Percentiles rank a stretch among this genome's conserved stretches.
phyloP scores from a whole-genome alignment of 805 yeast genomes.

The Hanseniaspora occidentalis region DNA sequence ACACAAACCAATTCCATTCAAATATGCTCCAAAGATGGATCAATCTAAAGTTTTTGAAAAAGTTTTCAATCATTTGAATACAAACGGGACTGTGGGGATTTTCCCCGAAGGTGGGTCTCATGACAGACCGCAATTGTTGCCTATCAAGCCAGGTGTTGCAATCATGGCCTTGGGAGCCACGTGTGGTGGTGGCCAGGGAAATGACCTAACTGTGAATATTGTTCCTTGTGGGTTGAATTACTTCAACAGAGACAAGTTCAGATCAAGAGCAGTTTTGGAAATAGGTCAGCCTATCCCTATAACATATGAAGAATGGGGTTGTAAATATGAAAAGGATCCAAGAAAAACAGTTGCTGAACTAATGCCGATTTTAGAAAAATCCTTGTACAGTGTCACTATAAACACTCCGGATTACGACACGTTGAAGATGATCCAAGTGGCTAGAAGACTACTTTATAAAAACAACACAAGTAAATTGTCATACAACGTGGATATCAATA shows the following conservation, averaged over 20 bases:
- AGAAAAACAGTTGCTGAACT: constrained; percentile 64
- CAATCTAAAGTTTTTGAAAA: constrained; percentile 72
- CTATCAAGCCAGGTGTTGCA: constrained; percentile 94
- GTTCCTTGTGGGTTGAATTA: constrained; percentile 98
- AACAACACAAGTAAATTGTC: constrained; percentile 61
- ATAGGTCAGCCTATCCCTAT: constrained; percentile 82
- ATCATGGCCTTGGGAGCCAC: constrained; percentile 96
- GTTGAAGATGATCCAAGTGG: constrained; percentile 79
- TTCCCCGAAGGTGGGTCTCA: constrained; percentile 99
- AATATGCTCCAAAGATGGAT: constrained; percentile 72
- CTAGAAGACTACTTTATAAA: constrained; percentile 46
- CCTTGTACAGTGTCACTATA: constrained; percentile 75
- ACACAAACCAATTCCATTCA: constrained; percentile 45
- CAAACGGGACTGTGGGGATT: constrained; percentile 77
- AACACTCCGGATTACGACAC: constrained; percentile 85
- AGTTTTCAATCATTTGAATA: constrained; percentile 73
- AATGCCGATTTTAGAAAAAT: constrained; percentile 56
- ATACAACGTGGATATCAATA: constrained; percentile 78
- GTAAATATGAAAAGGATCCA: constrained; percentile 51
- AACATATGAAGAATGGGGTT: constrained; percentile 43
- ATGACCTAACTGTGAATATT: constrained; percentile 66
- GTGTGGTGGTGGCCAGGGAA: constrained; percentile 33
- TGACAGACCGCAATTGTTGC: constrained; percentile 82
- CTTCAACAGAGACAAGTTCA: constrained; percentile 88
- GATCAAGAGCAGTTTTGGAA: constrained; percentile 91